Conservation (phyloP, 805 yeast genomes). For the Yamadazyma tumulicola region DNA sequence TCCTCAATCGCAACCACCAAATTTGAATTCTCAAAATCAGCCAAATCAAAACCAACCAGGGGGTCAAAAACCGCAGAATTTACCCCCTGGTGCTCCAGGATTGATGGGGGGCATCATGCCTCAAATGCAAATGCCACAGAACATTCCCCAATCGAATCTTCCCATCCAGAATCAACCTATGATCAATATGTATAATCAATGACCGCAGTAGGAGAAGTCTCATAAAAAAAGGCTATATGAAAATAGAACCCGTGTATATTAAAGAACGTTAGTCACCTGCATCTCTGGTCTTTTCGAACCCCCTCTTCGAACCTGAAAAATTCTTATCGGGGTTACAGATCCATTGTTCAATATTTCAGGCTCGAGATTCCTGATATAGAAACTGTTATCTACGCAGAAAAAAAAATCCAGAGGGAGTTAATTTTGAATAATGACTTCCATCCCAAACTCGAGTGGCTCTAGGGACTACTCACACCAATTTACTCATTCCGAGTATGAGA, state of each 20-base stretch:
- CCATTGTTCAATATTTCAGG: too few species aligned
- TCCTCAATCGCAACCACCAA: constrained; percentile 1
- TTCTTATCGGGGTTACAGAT: too few species aligned
- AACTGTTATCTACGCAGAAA: too few species aligned
- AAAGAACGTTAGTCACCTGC: too few species aligned
- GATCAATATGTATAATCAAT: constrained; percentile 7
- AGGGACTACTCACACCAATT: constrained; percentile 28
- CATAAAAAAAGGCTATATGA: too few species aligned
- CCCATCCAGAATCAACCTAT: constrained; percentile 5
- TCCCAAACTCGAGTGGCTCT: not conserved
- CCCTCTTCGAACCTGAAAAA: too few species aligned
- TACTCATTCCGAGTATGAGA: constrained; percentile 41
- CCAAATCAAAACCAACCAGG: not conserved
- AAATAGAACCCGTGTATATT: too few species aligned
- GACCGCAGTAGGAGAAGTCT: not conserved
- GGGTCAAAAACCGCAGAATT: not conserved
- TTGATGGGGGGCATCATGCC: constrained; percentile 5
- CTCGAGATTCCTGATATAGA: too few species aligned
- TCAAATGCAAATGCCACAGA: constrained; percentile 2
- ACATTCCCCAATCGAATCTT: constrained; percentile 4
- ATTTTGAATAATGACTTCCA: not conserved
- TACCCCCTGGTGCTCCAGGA: constrained; percentile 3
- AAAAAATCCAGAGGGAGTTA: too few species aligned
- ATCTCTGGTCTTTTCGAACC: too few species aligned
- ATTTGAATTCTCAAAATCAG: not conserved